Evolutionary conservation across 305 asterid species (phyloP).

Genomic region (Monarda citriodora): DNA sequence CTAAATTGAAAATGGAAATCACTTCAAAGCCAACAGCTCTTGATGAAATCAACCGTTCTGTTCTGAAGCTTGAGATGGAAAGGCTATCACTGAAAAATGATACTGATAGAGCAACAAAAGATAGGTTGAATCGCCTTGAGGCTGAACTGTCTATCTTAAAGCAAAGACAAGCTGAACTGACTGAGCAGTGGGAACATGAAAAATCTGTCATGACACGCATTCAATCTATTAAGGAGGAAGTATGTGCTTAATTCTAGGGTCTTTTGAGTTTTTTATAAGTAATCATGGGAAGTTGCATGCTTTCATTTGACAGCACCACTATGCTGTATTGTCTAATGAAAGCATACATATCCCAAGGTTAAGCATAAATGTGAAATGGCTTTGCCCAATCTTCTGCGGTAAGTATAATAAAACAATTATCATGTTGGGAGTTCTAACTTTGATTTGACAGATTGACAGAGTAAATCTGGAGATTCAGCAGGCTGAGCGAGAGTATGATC

Average conservation of each 20-base stretch:
- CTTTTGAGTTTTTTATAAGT: not conserved
- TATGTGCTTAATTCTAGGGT: slow-evolving; percentile 23
- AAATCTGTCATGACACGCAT: slow-evolving; percentile 75
- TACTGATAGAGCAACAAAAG: slow-evolving; percentile 81
- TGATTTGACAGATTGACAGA: slow-evolving; percentile 73
- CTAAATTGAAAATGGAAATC: slow-evolving; percentile 91
- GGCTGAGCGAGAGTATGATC: slow-evolving; percentile 96
- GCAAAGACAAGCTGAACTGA: slow-evolving; percentile 72
- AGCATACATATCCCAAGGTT: not conserved
- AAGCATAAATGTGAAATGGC: not conserved
- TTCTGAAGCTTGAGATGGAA: slow-evolving; percentile 84
- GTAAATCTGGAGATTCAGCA: slow-evolving; percentile 96
- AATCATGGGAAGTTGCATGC: not conserved
- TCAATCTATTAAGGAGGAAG: slow-evolving; percentile 95
- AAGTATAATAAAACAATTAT: slow-evolving; percentile 7
- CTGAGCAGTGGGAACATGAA: slow-evolving; percentile 90
- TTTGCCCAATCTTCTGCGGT: not conserved
- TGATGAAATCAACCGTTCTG: slow-evolving; percentile 75
- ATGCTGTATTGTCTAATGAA: not conserved
- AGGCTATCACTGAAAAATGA: slow-evolving; percentile 83
- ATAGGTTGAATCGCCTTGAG: slow-evolving; percentile 76
- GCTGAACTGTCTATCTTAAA: slow-evolving; percentile 72
- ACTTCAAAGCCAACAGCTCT: slow-evolving; percentile 90
- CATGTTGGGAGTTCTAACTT: slow-evolving; percentile 21
- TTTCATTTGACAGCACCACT: not conserved